Conservation (phyloP, 257 asterid species). For the Solanum paucissectum region DNA sequence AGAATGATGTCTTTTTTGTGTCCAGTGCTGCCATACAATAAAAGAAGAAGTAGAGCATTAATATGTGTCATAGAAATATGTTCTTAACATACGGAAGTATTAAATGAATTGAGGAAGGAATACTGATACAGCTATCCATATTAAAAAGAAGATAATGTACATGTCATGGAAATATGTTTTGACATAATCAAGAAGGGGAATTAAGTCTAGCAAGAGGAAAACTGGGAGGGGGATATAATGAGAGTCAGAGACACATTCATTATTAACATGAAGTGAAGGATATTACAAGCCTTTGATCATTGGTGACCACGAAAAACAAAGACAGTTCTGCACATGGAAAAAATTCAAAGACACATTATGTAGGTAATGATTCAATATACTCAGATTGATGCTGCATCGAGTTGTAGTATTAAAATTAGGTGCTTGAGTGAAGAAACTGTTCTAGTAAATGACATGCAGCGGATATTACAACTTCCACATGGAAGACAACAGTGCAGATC, state of each 20-base stretch:
- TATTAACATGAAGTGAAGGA: background rate
- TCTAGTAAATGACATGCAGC: background rate
- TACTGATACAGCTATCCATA: background rate
- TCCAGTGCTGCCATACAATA: slow-evolving; percentile 67
- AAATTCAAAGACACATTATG: background rate
- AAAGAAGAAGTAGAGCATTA: background rate
- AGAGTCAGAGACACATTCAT: background rate
- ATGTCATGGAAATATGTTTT: background rate
- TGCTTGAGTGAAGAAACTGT: background rate
- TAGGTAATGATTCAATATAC: background rate
- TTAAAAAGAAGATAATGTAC: background rate
- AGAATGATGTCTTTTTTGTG: slow-evolving; percentile 73
- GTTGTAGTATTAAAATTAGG: background rate
- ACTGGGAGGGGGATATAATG: background rate
- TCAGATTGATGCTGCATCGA: background rate
- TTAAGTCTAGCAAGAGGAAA: background rate
- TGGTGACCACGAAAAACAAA: background rate
- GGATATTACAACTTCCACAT: background rate
- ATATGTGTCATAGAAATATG: background rate
- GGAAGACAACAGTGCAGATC: background rate
- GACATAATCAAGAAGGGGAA: background rate
- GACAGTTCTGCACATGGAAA: background rate
- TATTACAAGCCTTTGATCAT: background rate
- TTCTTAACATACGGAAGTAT: background rate
- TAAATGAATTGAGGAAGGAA: background rate